A percentile compares a stretch with the other conserved stretches of the same genome.
Evolutionary conservation across 2,329 filamentous ascomycete genomes (phyloP).

Genomic region (Sporothrix pseudoabietina): DNA sequence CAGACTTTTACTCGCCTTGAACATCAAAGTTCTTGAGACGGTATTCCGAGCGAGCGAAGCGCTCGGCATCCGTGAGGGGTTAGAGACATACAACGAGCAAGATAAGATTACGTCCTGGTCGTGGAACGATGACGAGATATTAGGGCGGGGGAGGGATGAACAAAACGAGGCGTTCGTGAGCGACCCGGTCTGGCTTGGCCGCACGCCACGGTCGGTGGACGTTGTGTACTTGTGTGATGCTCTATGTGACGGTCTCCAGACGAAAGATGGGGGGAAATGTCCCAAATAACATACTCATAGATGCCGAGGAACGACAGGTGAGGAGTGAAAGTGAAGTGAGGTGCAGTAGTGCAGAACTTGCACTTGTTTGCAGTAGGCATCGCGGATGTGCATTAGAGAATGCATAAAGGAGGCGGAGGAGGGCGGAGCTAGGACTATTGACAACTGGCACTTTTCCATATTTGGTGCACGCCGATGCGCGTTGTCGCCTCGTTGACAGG

Average conservation of each 20-base stretch:
- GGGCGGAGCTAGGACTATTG: slow-evolving; percentile 6
- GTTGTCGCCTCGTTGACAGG: background rate
- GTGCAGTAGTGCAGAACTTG: background rate
- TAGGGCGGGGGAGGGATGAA: background rate
- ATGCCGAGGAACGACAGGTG: background rate
- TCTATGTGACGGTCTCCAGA: background rate
- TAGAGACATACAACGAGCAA: slow-evolving; percentile 14
- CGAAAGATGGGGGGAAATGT: background rate
- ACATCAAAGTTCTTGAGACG: background rate
- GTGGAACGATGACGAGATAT: slow-evolving; percentile 17
- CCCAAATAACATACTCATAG: background rate
- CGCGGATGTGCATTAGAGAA: slow-evolving; percentile 11
- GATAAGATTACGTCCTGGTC: slow-evolving; percentile 9
- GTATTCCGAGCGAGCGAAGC: background rate
- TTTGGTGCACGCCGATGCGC: slow-evolving; percentile 22
- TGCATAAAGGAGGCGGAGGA: slow-evolving; percentile 20
- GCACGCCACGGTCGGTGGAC: background rate
- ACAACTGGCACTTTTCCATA: slow-evolving; percentile 29
- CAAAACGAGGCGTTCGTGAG: slow-evolving; percentile 7
- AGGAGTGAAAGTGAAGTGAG: background rate
- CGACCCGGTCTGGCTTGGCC: background rate
- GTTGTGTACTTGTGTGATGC: background rate
- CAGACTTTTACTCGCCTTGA: background rate
- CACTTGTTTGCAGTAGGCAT: background rate
- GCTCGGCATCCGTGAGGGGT: background rate